Evolutionary conservation across 768 basidiomycete species (phyloP).

Genomic region (Trametes cingulata): DNA sequence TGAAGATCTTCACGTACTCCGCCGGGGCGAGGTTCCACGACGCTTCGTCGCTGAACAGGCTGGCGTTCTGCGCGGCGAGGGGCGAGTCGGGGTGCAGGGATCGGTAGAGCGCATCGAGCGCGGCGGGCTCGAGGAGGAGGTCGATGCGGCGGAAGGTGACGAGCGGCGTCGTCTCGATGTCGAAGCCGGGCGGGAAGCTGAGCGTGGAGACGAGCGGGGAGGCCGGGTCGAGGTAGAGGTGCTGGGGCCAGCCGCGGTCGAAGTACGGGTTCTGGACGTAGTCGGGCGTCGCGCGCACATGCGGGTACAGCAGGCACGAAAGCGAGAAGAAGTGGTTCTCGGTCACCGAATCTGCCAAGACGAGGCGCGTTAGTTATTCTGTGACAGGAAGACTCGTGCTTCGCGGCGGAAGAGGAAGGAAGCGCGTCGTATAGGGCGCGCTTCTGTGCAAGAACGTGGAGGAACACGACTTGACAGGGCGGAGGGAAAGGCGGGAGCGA

Average conservation of each 20-base stretch:
- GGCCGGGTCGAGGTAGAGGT: constrained; percentile 57
- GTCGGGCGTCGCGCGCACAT: constrained; percentile 65
- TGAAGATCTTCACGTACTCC: constrained; percentile 53
- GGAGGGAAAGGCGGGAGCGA: background rate
- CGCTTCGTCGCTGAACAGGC: constrained; percentile 56
- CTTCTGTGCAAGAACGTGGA: background rate
- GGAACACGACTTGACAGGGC: background rate
- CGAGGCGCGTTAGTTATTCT: background rate
- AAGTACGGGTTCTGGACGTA: constrained; percentile 54
- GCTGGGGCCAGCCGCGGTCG: constrained; percentile 67
- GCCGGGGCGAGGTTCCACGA: constrained; percentile 54
- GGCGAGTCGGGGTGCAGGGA: constrained; percentile 19
- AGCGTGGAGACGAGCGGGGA: constrained; percentile 50
- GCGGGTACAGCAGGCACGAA: constrained; percentile 65
- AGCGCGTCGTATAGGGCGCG: background rate
- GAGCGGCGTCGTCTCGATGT: constrained; percentile 58
- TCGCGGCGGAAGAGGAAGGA: background rate
- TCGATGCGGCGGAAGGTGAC: constrained; percentile 68
- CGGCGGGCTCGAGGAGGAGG: constrained; percentile 50
- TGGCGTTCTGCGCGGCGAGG: background rate
- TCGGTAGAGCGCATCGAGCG: constrained; percentile 44
- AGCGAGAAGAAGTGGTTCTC: constrained; percentile 77
- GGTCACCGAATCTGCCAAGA: constrained; percentile 57
- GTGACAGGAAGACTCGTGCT: too few relatives aligned
- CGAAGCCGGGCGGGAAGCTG: constrained; percentile 51